A percentile compares a stretch with the other conserved stretches of the same genome.
phyloP scores from a whole-genome alignment of 306 rosid genomes.

The Hippophae rhamnoides region DNA sequence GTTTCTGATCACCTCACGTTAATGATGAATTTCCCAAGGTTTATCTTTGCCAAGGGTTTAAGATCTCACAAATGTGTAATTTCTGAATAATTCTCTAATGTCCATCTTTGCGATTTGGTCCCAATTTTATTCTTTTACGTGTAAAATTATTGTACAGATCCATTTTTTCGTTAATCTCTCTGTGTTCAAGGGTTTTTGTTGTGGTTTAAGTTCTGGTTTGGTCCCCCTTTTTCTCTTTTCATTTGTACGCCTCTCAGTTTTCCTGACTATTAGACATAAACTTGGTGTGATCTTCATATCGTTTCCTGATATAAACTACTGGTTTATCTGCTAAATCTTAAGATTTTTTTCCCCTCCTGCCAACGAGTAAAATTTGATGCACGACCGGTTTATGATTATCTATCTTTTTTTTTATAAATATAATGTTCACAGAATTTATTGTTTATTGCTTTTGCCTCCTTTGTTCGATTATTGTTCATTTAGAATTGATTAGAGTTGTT shows the following conservation, averaged over 20 bases:
- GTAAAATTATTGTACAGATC: constrained; percentile 11
- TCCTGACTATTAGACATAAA: constrained; percentile 8
- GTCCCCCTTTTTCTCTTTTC: background rate
- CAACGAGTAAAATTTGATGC: no score
- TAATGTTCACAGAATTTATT: no score
- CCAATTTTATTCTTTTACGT: constrained; percentile 10
- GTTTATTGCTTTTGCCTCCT: no score
- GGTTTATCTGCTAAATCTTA: no score
- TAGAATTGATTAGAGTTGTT: no score
- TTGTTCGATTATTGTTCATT: no score
- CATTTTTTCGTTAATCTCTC: constrained; percentile 8
- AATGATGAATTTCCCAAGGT: constrained; percentile 19
- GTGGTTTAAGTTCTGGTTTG: constrained; percentile 27
- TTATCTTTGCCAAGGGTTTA: constrained; percentile 28
- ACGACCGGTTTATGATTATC: no score
- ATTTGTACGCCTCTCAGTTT: background rate
- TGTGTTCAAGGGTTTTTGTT: constrained; percentile 25
- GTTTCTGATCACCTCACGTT: background rate
- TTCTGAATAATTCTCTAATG: background rate
- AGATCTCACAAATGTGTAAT: constrained; percentile 13
- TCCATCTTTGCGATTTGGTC: constrained; percentile 6
- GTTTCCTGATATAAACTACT: no score
- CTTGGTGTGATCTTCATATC: constrained; percentile 2
- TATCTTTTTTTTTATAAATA: no score
- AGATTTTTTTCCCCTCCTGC: no score